Percentiles rank a stretch among this genome's conserved stretches.
These are phyloP conservation scores for Plasmodium gonderi DNA, from an alignment of 169 alveolate species.

Conservation along the genomic window DNA sequence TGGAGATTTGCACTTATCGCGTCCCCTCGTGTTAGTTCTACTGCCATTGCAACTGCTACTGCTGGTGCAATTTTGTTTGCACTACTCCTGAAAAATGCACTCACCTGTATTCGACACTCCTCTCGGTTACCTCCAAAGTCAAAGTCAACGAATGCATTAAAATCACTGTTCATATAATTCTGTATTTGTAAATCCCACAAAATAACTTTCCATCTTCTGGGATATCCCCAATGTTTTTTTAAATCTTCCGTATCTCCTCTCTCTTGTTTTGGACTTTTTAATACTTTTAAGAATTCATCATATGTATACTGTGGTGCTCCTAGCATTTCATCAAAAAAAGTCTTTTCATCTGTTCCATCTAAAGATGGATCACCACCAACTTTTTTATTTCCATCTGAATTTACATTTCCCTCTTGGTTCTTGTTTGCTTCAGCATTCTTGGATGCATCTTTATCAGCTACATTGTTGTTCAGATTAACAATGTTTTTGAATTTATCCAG, in stretches of 20 bases:
- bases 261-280: constrained; percentile 75
- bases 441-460: constrained; percentile 18
- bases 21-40: too few relatives aligned
- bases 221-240: constrained; percentile 83
- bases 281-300: constrained; percentile 81
- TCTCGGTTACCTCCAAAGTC: constrained; percentile 84
- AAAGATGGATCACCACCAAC: background rate
- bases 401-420: constrained; percentile 20
- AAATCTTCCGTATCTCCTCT: constrained; percentile 81
- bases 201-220: constrained; percentile 82
- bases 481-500: constrained; percentile 49
- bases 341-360: constrained; percentile 66
- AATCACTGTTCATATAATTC: constrained; percentile 77
- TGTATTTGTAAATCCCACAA: constrained; percentile 79
- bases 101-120: constrained; percentile 83
- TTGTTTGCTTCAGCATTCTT: constrained; percentile 35
- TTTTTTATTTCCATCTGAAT: constrained; percentile 10
- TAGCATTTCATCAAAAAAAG: constrained; percentile 78
- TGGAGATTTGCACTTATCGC: too few relatives aligned
- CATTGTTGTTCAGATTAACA: constrained; percentile 25
- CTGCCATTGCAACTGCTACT: too few relatives aligned
- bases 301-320: constrained; percentile 82
- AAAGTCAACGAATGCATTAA: constrained; percentile 83
- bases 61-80: too few relatives aligned
- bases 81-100: too few relatives aligned